Conservation (phyloP, 371 early-diverging fungal species). For the Lichtheimia hyalospora region DNA sequence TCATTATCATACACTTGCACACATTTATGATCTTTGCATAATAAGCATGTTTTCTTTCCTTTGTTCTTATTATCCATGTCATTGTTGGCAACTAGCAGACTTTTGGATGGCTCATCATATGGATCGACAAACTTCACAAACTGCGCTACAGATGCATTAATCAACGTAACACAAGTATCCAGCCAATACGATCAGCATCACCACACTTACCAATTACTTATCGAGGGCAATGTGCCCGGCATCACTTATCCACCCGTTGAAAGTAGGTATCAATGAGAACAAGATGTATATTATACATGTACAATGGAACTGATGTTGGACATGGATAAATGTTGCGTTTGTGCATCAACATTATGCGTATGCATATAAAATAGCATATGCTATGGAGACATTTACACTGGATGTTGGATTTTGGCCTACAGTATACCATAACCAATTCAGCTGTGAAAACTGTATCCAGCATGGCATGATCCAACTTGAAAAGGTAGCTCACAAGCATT, state of each 20-base stretch:
- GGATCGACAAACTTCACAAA: neutral
- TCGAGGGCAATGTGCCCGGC: neutral
- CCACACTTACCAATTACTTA: neutral
- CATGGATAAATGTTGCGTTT: too few species aligned
- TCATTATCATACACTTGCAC: too few species aligned
- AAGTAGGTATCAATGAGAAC: neutral
- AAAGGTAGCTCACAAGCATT: neutral
- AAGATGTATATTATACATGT: too few species aligned
- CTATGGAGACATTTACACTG: neutral
- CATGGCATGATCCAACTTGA: neutral
- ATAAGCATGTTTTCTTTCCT: too few species aligned
- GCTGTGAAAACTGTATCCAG: neutral
- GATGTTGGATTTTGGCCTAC: neutral
- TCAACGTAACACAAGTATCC: neutral
- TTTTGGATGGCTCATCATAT: neutral
- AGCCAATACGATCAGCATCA: neutral
- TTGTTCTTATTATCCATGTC: too few species aligned
- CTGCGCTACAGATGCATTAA: neutral
- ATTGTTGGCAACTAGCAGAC: too few species aligned
- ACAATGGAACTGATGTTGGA: too few species aligned
- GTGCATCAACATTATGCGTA: too few species aligned
- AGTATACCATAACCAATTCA: neutral
- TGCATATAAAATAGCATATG: neutral
- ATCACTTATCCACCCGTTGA: slow-evolving; percentile 1
- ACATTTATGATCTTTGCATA: too few species aligned